Base-by-base conservation (phyloP, 2,329 filamentous ascomycete genomes). In the Onygena corvina region DNA sequence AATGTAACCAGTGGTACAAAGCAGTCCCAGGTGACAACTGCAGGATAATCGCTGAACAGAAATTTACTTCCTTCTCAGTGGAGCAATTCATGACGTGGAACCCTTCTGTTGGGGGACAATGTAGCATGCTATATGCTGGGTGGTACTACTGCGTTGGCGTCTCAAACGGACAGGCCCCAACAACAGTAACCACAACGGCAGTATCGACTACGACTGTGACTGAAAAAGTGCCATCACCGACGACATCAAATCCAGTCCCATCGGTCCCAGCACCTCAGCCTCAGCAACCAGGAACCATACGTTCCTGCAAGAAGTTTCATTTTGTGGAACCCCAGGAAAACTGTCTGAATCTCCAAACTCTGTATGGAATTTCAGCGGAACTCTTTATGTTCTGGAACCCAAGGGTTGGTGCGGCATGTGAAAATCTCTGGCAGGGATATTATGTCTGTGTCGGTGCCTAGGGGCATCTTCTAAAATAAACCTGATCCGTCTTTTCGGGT, bases 381-480 rank as follows among this genome's bases (percentile, higher is more conserved):
- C 42, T 49, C 27, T 35, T 18, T 9, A 33, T 9, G 14, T 42
- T n/a, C n/a, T 45, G 47, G 47, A 49, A 49, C 18, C 21, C 33
- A 1, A 27, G 21, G 23, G n/a, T 49, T 30, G 35, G 25, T 3
- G 14, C 14, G n/a, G 4, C 14, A 3, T 49, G 47, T 23, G 14
- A 21, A 16, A 49, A 44, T 42, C 33, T 49, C 21, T 49, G 47
- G 47, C 34, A 34, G 21, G 35, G 47, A 6, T 49, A 49, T 23
- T 21, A 42, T 23, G 34, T 40, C 12, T 49, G 47, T 33, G 47
- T 49, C 11, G 16, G 33, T 7, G 33, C 7, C n/a, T 42, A 27
- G 21, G 35, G 14, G 21, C 11, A 14, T n/a, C 23, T 11, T 12
- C n/a, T 31, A 3, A 11, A 3, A 12, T 3, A 31, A 12, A 3